These are phyloP conservation scores for Caloboletus inedulis DNA, from an alignment of 1,284 basidiomycete genomes.

Conservation along the genomic window DNA sequence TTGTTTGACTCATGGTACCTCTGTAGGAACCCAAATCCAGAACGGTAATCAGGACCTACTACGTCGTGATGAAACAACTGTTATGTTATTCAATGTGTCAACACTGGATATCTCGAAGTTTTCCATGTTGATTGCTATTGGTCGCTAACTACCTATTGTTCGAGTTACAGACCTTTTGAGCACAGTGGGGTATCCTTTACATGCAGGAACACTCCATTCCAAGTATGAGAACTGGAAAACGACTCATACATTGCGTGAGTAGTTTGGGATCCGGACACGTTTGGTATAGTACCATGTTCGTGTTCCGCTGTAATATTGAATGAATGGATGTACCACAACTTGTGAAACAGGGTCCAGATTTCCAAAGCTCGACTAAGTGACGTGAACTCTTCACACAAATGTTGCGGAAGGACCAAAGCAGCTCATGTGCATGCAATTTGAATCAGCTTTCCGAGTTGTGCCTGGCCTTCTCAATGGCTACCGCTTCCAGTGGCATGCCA, in stretches of 20 bases:
- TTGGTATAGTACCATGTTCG: no score
- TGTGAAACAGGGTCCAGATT: no score
- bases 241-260: neutral
- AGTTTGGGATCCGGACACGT: neutral
- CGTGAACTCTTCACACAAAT: neutral
- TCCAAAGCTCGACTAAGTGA: neutral
- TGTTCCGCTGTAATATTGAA: neutral
- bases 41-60: neutral
- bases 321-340: no score
- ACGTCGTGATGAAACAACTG: neutral
- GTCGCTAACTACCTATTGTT: neutral
- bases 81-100: no score
- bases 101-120: neutral
- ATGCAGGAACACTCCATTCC: neutral
- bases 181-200: neutral
- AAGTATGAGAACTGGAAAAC: neutral
- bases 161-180: neutral
- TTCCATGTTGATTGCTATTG: neutral
- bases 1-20: slow-evolving; percentile 9
- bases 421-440: neutral
- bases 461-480: neutral
- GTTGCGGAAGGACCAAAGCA: neutral
- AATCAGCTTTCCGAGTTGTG: neutral
- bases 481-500: neutral
- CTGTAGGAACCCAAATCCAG: slow-evolving; percentile 22